Percentiles rank a stretch among this genome's conserved stretches.
Evolutionary conservation across 1,284 basidiomycete genomes (phyloP).

Genomic region (Apiotrichum gamsii): DNA sequence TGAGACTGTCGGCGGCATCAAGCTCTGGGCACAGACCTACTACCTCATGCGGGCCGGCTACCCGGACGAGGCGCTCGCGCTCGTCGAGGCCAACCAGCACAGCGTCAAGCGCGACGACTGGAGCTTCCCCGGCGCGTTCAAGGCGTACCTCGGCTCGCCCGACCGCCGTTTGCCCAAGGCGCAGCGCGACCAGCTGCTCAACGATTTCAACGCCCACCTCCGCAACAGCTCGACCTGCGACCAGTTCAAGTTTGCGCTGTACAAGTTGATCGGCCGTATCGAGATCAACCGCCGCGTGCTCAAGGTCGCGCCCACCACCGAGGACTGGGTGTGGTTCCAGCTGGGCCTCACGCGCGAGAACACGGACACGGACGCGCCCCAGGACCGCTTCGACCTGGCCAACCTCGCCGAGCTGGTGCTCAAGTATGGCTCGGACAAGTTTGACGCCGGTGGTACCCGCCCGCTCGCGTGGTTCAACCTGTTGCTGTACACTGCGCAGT

Average conservation of each 20-base stretch:
- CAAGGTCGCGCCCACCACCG: slow-evolving; percentile 82
- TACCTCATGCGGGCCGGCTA: slow-evolving; percentile 85
- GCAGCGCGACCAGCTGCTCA: slow-evolving; percentile 75
- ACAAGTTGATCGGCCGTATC: slow-evolving; percentile 90
- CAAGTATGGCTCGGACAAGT: slow-evolving; percentile 85
- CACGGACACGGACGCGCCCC: slow-evolving; percentile 61
- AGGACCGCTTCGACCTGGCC: slow-evolving; percentile 61
- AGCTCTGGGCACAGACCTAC: slow-evolving; percentile 88
- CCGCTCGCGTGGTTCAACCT: slow-evolving; percentile 78
- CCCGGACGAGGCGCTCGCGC: slow-evolving; percentile 67
- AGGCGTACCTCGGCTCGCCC: slow-evolving; percentile 75
- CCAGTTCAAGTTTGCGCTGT: slow-evolving; percentile 91
- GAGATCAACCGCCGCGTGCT: slow-evolving; percentile 78
- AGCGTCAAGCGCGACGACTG: slow-evolving; percentile 74
- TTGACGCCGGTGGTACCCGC: slow-evolving; percentile 67
- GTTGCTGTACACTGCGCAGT: slow-evolving; percentile 85
- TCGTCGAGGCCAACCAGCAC: slow-evolving; percentile 65
- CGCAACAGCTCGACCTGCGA: slow-evolving; percentile 72
- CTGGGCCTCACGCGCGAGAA: slow-evolving; percentile 61
- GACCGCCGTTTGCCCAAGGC: slow-evolving; percentile 71
- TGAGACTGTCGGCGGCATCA: slow-evolving; percentile 77
- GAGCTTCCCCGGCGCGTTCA: slow-evolving; percentile 77
- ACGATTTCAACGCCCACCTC: slow-evolving; percentile 89
- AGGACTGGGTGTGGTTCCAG: slow-evolving; percentile 99
- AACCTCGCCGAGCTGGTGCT: slow-evolving; percentile 73